phyloP scores from a whole-genome alignment of 352 stramenopile genomes.

The Halophytophthora polymorphica region DNA sequence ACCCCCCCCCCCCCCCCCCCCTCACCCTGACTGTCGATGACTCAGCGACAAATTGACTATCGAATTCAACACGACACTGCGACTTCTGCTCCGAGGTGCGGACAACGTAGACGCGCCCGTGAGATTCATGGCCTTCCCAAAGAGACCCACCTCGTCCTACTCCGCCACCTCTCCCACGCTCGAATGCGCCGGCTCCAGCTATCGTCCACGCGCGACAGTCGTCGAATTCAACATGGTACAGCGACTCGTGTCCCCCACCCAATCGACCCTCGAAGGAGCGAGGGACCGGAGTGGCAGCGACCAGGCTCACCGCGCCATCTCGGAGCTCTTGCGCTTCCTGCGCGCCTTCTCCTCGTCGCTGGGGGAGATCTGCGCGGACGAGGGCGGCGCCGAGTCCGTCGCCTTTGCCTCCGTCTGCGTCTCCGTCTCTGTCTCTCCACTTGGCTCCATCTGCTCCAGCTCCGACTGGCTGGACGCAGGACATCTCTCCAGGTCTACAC shows the following conservation, averaged over 20 bases:
- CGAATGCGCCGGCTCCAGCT: neutral
- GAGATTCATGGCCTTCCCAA: too few relatives aligned
- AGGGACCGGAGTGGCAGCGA: too few relatives aligned
- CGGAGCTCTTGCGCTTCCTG: constrained; percentile 34
- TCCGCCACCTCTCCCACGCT: too few relatives aligned
- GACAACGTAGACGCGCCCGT: too few relatives aligned
- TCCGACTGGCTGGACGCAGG: constrained; percentile 18
- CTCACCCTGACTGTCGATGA: too few relatives aligned
- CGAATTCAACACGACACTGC: too few relatives aligned
- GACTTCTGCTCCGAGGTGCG: too few relatives aligned
- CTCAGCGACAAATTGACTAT: too few relatives aligned
- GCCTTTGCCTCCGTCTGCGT: constrained; percentile 23
- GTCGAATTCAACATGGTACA: too few relatives aligned
- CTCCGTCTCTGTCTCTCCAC: neutral
- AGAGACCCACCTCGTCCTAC: too few relatives aligned
- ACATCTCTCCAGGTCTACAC: constrained; percentile 53
- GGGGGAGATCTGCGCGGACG: constrained; percentile 10
- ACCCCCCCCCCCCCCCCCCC: too few relatives aligned
- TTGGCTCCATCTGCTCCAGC: neutral
- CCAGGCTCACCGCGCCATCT: constrained; percentile 24
- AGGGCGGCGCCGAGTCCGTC: constrained; percentile 21
- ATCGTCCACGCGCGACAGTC: neutral
- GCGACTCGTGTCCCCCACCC: too few relatives aligned
- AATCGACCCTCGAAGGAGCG: constrained; percentile 1
- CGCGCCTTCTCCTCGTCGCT: constrained; percentile 28